These are phyloP conservation scores for Mycena alexandri DNA, from an alignment of 768 basidiomycete genomes.

Conservation along the genomic window DNA sequence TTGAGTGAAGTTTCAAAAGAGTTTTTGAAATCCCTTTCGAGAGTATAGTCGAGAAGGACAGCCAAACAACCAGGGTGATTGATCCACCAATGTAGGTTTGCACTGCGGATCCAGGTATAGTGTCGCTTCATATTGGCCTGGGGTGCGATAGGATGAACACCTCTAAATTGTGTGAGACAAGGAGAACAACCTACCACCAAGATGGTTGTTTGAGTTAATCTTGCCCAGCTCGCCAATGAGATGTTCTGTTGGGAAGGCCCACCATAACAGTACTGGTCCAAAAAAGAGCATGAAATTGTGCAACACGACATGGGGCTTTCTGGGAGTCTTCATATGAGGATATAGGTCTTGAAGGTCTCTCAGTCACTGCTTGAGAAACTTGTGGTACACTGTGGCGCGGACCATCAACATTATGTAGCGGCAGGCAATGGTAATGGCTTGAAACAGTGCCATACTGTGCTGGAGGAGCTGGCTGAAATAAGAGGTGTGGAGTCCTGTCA, in stretches of 20 bases:
- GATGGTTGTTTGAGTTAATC: constrained; percentile 47
- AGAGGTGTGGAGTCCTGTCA: constrained; percentile 10
- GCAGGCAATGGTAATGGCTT: constrained; percentile 41
- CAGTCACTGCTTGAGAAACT: constrained; percentile 42
- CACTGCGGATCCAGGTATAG: constrained; percentile 24
- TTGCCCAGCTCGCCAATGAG: constrained; percentile 52
- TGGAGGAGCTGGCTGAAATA: constrained; percentile 37
- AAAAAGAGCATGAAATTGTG: too few species aligned
- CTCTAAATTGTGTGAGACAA: neutral
- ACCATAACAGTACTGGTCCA: constrained; percentile 54
- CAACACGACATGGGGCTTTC: constrained; percentile 30
- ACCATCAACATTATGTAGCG: constrained; percentile 26
- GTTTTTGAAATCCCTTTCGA: too few species aligned
- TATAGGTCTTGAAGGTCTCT: constrained; percentile 38
- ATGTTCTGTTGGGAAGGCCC: constrained; percentile 53
- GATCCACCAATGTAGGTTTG: constrained; percentile 38
- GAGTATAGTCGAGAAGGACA: constrained; percentile 12
- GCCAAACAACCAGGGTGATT: constrained; percentile 35
- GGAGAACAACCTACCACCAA: constrained; percentile 38
- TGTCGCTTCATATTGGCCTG: constrained; percentile 28
- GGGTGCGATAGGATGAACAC: neutral
- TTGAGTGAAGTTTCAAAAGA: too few species aligned
- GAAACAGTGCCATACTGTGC: constrained; percentile 46
- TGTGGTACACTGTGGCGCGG: constrained; percentile 24
- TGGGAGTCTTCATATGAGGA: constrained; percentile 38